Conservation (phyloP, 2,329 filamentous ascomycete species). For the Pseudocercospora fijiensis region DNA sequence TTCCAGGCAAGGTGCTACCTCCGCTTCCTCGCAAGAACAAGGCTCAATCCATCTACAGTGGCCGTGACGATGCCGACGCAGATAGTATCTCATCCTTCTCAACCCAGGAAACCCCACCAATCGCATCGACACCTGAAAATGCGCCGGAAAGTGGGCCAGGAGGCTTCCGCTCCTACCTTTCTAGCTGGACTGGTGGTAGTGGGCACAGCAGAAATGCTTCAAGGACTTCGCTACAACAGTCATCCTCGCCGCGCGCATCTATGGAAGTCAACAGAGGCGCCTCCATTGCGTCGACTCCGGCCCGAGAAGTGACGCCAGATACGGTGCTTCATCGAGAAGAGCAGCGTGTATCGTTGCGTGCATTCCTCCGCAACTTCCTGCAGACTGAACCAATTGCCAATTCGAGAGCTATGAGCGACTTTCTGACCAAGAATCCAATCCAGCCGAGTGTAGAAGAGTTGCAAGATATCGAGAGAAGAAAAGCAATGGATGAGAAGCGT, state of each 20-base stretch:
- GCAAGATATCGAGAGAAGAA: slow-evolving; percentile 75
- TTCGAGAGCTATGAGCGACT: slow-evolving; percentile 80
- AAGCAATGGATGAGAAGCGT: slow-evolving; percentile 79
- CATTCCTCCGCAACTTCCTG: slow-evolving; percentile 82
- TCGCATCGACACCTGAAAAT: slow-evolving; percentile 17
- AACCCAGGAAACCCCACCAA: slow-evolving; percentile 56
- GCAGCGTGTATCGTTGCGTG: slow-evolving; percentile 85
- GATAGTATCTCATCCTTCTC: slow-evolving; percentile 80
- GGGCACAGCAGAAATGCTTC: slow-evolving; percentile 46
- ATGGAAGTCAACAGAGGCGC: slow-evolving; percentile 30
- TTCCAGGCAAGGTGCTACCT: slow-evolving; percentile 86
- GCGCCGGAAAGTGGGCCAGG: slow-evolving; percentile 30
- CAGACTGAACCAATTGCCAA: slow-evolving; percentile 80
- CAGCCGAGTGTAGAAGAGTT: slow-evolving; percentile 77
- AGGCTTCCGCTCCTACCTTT: slow-evolving; percentile 47
- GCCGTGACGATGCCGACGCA: slow-evolving; percentile 63
- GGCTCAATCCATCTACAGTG: slow-evolving; percentile 62
- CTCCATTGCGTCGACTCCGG: slow-evolving; percentile 15
- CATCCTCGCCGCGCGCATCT: slow-evolving; percentile 36
- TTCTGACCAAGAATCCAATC: slow-evolving; percentile 72
- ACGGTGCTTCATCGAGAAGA: slow-evolving; percentile 74
- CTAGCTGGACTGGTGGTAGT: slow-evolving; percentile 36
- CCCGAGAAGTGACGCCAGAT: slow-evolving; percentile 22
- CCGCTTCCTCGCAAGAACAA: slow-evolving; percentile 91
- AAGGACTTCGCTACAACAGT: slow-evolving; percentile 37